Evolutionary conservation across 768 basidiomycete genomes (phyloP).

Genomic region (Trametes gibbosa): DNA sequence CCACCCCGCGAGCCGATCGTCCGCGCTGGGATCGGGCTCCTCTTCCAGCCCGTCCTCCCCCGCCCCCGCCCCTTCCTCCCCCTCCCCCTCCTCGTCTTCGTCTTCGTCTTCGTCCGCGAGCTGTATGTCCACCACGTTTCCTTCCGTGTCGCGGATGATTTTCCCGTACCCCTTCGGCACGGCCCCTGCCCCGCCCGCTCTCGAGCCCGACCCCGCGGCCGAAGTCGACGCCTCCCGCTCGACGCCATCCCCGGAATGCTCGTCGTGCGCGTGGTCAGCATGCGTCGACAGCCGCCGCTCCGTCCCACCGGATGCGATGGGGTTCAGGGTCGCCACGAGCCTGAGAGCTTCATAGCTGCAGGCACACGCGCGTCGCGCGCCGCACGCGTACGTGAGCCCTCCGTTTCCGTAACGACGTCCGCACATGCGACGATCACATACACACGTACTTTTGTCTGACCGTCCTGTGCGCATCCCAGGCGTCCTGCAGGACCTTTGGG

Average conservation of each 20-base stretch:
- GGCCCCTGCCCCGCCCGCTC: neutral
- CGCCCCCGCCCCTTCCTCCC: slow-evolving; percentile 27
- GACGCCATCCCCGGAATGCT: slow-evolving; percentile 3
- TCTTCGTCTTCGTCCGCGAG: slow-evolving; percentile 56
- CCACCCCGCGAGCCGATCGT: slow-evolving; percentile 26
- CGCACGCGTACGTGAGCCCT: neutral
- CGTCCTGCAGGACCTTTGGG: slow-evolving; percentile 75
- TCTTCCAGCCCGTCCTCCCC: slow-evolving; percentile 38
- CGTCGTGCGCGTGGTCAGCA: slow-evolving; percentile 2
- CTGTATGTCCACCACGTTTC: slow-evolving; percentile 71
- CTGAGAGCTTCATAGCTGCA: slow-evolving; percentile 75
- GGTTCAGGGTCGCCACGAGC: slow-evolving; percentile 66
- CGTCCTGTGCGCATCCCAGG: slow-evolving; percentile 87
- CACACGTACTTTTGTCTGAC: slow-evolving; percentile 84
- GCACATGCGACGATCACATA: slow-evolving; percentile 1
- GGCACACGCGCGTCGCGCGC: neutral
- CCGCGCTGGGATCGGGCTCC: slow-evolving; percentile 26
- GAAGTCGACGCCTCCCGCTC: slow-evolving; percentile 23
- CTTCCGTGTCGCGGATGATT: slow-evolving; percentile 77
- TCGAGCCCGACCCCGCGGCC: neutral
- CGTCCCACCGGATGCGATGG: slow-evolving; percentile 63
- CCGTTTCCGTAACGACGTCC: slow-evolving; percentile 13
- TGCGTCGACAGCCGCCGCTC: slow-evolving; percentile 39
- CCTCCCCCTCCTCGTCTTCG: slow-evolving; percentile 26
- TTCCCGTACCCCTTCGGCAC: slow-evolving; percentile 71